Evolutionary conservation across 495 filamentous ascomycete species (phyloP).

Genomic region (Tuber melanosporum): DNA sequence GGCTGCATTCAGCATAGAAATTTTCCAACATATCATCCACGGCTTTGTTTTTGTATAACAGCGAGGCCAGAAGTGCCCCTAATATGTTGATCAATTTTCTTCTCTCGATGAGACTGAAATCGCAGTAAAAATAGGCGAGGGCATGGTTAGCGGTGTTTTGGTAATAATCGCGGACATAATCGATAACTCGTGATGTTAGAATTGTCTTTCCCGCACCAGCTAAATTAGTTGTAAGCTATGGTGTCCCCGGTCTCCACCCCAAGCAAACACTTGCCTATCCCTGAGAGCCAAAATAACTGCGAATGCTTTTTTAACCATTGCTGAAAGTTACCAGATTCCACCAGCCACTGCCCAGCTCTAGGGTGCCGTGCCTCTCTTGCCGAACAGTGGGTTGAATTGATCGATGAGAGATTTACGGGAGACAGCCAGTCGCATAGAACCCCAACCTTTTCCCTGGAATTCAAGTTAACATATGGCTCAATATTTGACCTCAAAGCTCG

Average conservation of each 20-base stretch:
- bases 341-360: background rate
- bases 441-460: background rate
- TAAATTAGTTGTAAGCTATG: background rate
- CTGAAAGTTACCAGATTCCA: background rate
- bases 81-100: background rate
- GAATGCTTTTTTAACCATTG: background rate
- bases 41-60: background rate
- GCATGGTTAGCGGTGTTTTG: background rate
- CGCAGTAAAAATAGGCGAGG: background rate
- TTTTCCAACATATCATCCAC: background rate
- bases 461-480: background rate
- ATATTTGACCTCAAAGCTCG: background rate
- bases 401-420: background rate
- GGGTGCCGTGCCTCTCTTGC: background rate
- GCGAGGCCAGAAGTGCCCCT: background rate
- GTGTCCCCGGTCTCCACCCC: background rate
- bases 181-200: background rate
- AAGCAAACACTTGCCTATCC: background rate
- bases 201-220: background rate
- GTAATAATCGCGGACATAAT: background rate
- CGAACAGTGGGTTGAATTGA: background rate
- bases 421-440: background rate
- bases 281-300: background rate
- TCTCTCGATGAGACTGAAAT: background rate
- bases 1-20: background rate